These are phyloP conservation scores for Cordyceps pruinosa DNA, from an alignment of 2,329 filamentous ascomycete species.

Conservation along the genomic window DNA sequence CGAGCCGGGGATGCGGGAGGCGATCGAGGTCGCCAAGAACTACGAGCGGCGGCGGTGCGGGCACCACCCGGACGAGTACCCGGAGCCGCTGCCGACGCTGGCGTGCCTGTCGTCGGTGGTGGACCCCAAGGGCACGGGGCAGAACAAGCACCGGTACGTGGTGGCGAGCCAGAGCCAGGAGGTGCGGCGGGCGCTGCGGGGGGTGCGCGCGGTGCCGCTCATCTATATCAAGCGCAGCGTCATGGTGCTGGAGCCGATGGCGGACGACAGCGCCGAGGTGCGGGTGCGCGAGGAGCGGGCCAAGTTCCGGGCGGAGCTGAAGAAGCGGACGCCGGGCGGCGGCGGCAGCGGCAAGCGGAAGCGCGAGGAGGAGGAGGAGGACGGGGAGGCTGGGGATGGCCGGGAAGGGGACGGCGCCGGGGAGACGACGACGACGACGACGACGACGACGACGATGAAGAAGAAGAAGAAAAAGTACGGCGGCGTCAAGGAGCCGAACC, in stretches of 20 bases:
- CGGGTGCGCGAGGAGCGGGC: slow-evolving; percentile 62
- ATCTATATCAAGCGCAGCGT: slow-evolving; percentile 75
- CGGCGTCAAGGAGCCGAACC: slow-evolving; percentile 64
- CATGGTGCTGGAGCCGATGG: slow-evolving; percentile 67
- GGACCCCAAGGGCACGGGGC: slow-evolving; percentile 63
- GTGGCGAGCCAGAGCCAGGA: slow-evolving; percentile 66
- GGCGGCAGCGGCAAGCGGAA: slow-evolving; percentile 51
- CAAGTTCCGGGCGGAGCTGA: slow-evolving; percentile 68
- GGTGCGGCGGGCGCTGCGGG: slow-evolving; percentile 56
- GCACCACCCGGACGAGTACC: slow-evolving; percentile 65
- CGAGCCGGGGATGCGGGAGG: slow-evolving; percentile 45
- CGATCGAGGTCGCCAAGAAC: slow-evolving; percentile 68
- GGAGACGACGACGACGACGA: slow-evolving; percentile 29
- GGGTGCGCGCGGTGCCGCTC: slow-evolving; percentile 65
- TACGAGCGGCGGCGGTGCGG: slow-evolving; percentile 72
- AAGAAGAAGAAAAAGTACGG: slow-evolving; percentile 52
- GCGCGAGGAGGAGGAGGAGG: slow-evolving; percentile 35
- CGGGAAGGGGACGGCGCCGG: slow-evolving; percentile 54
- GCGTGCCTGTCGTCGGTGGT: slow-evolving; percentile 71
- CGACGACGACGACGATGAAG: slow-evolving; percentile 35
- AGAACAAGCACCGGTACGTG: slow-evolving; percentile 74
- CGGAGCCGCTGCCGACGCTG: slow-evolving; percentile 59
- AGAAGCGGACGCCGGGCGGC: slow-evolving; percentile 33
- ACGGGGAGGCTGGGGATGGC: no score
- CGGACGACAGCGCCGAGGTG: slow-evolving; percentile 54